phyloP scores from a whole-genome alignment of 2,329 filamentous ascomycete species.

The Rachicladosporium sp. region DNA sequence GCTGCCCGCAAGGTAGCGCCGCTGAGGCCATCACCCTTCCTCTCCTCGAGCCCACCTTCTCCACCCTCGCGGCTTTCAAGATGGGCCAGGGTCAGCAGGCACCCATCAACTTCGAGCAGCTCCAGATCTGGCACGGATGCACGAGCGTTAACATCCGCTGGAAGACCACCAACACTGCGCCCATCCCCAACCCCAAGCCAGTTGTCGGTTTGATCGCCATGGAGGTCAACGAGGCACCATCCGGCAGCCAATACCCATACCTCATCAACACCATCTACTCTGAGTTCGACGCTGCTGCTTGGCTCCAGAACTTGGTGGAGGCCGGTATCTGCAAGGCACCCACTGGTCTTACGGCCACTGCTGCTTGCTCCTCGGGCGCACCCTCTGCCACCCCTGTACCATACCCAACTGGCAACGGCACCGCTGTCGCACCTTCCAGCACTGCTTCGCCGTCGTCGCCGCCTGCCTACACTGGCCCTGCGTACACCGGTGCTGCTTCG shows the following conservation, averaged over 20 bases:
- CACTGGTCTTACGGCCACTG: conserved; percentile 1
- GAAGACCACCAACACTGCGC: conserved; percentile 19
- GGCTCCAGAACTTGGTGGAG: conserved; percentile 19
- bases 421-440: conserved; percentile 1
- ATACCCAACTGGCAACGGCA: background rate
- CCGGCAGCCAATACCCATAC: conserved; percentile 12
- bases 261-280: conserved; percentile 19
- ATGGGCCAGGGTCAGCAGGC: conserved; percentile 20
- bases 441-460: background rate
- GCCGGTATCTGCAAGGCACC: conserved; percentile 13
- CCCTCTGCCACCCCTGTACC: background rate
- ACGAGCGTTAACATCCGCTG: conserved; percentile 20
- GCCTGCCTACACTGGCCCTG: background rate
- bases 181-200: conserved; percentile 14
- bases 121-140: conserved; percentile 19
- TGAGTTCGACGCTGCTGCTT: conserved; percentile 22
- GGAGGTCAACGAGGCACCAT: conserved; percentile 11
- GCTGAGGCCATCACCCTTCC: conserved; percentile 9
- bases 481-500: too few species aligned
- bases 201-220: conserved; percentile 18
- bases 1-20: conserved; percentile 17
- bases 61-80: conserved; percentile 14
- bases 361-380: background rate
- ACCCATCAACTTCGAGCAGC: conserved; percentile 19
- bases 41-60: conserved; percentile 17